Conservation (phyloP, 1,139 yeast genomes). For the Yamadazyma aaseri region DNA sequence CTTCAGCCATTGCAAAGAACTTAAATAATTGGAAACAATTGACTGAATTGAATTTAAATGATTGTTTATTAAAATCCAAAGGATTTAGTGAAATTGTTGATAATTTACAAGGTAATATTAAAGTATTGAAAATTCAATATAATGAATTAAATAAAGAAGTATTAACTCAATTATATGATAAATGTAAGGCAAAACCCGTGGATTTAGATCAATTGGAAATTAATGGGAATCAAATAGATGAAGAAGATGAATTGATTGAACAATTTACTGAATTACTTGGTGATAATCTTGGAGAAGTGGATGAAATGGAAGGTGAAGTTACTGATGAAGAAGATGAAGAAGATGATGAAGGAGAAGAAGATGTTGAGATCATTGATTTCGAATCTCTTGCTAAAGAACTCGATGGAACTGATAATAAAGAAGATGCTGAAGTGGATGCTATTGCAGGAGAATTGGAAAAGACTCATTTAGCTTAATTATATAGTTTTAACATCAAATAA, state of each 20-base stretch:
- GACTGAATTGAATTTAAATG: constrained; percentile 80
- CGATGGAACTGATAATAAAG: constrained; percentile 29
- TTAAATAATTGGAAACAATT: constrained; percentile 47
- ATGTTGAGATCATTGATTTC: constrained; percentile 51
- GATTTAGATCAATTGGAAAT: constrained; percentile 68
- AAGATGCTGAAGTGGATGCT: constrained; percentile 51
- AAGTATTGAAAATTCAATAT: constrained; percentile 73
- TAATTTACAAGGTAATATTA: constrained; percentile 43
- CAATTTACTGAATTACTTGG: constrained; percentile 55
- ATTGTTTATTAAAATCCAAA: constrained; percentile 76
- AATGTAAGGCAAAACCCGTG: constrained; percentile 56
- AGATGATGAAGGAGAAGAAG: constrained; percentile 58
- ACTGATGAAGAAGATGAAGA: constrained; percentile 83
- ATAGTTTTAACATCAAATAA: too few species aligned
- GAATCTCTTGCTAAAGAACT: constrained; percentile 63
- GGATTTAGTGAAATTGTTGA: constrained; percentile 63
- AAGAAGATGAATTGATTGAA: constrained; percentile 38
- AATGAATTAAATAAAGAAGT: constrained; percentile 79
- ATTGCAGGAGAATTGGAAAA: constrained; percentile 59
- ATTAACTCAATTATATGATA: constrained; percentile 53
- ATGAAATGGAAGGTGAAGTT: constrained; percentile 88
- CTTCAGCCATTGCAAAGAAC: constrained; percentile 42
- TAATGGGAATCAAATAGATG: constrained; percentile 83
- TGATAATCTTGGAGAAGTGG: constrained; percentile 79
- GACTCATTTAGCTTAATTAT: too few species aligned